phyloP scores from a whole-genome alignment of 768 basidiomycete species.

The Hygrophoropsis aurantiaca region DNA sequence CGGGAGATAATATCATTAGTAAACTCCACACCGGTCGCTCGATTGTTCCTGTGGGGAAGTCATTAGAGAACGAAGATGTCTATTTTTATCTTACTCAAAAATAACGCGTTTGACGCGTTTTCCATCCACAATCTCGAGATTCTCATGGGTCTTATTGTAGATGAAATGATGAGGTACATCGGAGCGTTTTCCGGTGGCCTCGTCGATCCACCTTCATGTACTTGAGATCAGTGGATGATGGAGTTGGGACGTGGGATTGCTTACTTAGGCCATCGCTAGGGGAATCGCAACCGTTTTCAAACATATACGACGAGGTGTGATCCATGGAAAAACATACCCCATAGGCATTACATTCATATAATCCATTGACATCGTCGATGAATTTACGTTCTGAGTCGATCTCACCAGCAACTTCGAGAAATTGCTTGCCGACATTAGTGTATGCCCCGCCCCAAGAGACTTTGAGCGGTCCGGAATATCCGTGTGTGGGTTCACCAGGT shows the following conservation, averaged over 20 bases:
- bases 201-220: slow-evolving; percentile 50
- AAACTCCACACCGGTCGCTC: slow-evolving; percentile 40
- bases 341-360: slow-evolving; percentile 30
- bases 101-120: slow-evolving; percentile 34
- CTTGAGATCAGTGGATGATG: not conserved
- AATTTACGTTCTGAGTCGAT: slow-evolving; percentile 49
- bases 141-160: slow-evolving; percentile 31
- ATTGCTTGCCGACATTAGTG: slow-evolving; percentile 35
- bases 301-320: not conserved
- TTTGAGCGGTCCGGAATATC: slow-evolving; percentile 31
- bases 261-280: slow-evolving; percentile 20
- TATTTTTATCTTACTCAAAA: slow-evolving; percentile 35
- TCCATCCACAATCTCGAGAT: slow-evolving; percentile 31
- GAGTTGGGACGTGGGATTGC: not conserved
- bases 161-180: slow-evolving; percentile 35
- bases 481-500: slow-evolving; percentile 29
- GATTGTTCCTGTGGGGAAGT: slow-evolving; percentile 23
- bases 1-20: slow-evolving; percentile 22
- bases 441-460: slow-evolving; percentile 15
- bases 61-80: too few species aligned
- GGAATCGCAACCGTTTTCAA: not conserved
- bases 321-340: slow-evolving; percentile 8
- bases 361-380: slow-evolving; percentile 49
- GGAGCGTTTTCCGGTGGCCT: slow-evolving; percentile 32
- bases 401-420: slow-evolving; percentile 41